Evolutionary conservation across 768 basidiomycete species (phyloP).

Genomic region (Cystobasidium onofrii): DNA sequence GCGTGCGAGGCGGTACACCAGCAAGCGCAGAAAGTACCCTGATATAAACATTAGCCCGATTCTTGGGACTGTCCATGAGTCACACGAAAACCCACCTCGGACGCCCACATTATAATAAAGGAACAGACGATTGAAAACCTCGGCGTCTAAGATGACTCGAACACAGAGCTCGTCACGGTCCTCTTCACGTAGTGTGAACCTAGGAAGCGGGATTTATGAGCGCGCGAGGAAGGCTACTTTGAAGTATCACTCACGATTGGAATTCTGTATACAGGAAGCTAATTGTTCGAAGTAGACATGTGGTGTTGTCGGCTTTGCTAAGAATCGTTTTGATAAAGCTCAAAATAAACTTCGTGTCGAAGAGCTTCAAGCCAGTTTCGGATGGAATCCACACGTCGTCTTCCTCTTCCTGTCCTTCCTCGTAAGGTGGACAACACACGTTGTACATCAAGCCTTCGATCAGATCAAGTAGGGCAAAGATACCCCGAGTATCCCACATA

Average conservation of each 20-base stretch:
- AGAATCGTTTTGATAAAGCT: slow-evolving; percentile 46
- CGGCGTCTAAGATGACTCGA: slow-evolving; percentile 46
- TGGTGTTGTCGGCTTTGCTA: slow-evolving; percentile 48
- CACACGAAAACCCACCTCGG: slow-evolving; percentile 22
- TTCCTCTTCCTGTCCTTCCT: slow-evolving; percentile 22
- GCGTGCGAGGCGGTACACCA: slow-evolving; percentile 49
- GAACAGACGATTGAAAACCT: slow-evolving; percentile 47
- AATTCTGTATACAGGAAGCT: slow-evolving; percentile 49
- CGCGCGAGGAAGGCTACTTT: no score
- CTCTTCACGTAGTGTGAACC: slow-evolving; percentile 38
- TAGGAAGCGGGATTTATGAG: no score
- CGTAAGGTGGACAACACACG: slow-evolving; percentile 39
- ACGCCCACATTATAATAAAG: slow-evolving; percentile 46
- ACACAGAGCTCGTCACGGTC: slow-evolving; percentile 47
- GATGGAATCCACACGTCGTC: slow-evolving; percentile 34
- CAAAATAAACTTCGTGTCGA: slow-evolving; percentile 48
- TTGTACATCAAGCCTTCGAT: slow-evolving; percentile 48
- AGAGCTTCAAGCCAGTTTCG: slow-evolving; percentile 38
- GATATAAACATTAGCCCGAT: slow-evolving; percentile 39
- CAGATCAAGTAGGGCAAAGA: slow-evolving; percentile 49
- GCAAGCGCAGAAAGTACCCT: slow-evolving; percentile 46
- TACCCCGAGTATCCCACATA: slow-evolving; percentile 48
- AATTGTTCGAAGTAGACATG: slow-evolving; percentile 48
- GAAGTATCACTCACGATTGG: slow-evolving; percentile 43
- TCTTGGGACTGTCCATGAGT: slow-evolving; percentile 8